These are phyloP conservation scores for Ganoderma lingzhi DNA, from an alignment of 1,284 basidiomycete species.

Conservation along the genomic window DNA sequence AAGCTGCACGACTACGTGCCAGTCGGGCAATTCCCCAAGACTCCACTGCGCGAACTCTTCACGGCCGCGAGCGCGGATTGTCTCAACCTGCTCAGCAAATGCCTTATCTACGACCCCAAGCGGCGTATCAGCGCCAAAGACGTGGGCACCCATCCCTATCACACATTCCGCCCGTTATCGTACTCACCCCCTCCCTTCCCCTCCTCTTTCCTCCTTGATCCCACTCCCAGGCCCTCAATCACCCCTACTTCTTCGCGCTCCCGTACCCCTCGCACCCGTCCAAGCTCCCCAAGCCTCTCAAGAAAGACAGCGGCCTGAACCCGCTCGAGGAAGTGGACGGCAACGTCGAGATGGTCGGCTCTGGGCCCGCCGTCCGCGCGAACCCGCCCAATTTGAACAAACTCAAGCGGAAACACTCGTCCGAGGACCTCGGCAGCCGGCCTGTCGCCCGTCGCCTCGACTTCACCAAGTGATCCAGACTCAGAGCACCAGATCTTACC, in stretches of 20 bases:
- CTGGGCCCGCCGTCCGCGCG: constrained; percentile 48
- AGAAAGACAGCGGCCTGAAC: constrained; percentile 52
- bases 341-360: constrained; percentile 58
- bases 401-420: constrained; percentile 58
- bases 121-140: constrained; percentile 85
- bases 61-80: constrained; percentile 91
- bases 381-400: constrained; percentile 45
- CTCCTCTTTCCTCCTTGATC: constrained; percentile 6
- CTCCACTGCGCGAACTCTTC: constrained; percentile 87
- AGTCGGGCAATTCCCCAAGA: constrained; percentile 84
- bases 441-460: constrained; percentile 58
- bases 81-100: constrained; percentile 83
- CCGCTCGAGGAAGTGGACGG: constrained; percentile 80
- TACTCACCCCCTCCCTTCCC: constrained; percentile 7
- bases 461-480: constrained; percentile 41
- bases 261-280: constrained; percentile 86
- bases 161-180: background rate
- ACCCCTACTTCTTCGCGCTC: constrained; percentile 80
- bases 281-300: constrained; percentile 81
- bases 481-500: too few relatives aligned
- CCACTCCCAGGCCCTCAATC: constrained; percentile 66
- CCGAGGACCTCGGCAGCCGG: constrained; percentile 47
- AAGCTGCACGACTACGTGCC: constrained; percentile 91
- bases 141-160: constrained; percentile 50
- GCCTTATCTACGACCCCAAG: constrained; percentile 88